A percentile compares a stretch with the other conserved stretches of the same genome.
Conservation (phyloP, 2,329 filamentous ascomycete genomes). For the Aspergillus alliaceus region DNA sequence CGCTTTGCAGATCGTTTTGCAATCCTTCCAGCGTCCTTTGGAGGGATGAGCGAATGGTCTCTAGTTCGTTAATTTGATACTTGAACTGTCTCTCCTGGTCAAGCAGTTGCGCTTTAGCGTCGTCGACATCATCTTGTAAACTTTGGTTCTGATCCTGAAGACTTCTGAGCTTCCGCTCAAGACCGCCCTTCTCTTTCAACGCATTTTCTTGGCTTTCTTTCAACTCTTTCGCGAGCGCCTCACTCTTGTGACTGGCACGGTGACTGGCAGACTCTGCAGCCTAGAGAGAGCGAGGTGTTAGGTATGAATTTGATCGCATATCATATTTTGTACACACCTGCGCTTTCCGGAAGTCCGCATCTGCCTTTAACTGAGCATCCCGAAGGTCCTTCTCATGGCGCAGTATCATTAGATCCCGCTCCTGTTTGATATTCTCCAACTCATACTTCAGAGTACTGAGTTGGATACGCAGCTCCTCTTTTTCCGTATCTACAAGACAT, state of each 20-base stretch:
- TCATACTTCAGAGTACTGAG: constrained; percentile 86
- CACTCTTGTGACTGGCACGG: constrained; percentile 55
- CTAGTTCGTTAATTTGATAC: constrained; percentile 59
- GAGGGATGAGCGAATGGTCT: constrained; percentile 60
- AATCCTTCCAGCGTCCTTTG: constrained; percentile 56
- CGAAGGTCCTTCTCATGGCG: constrained; percentile 82
- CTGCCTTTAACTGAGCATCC: constrained; percentile 75
- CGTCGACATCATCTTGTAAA: constrained; percentile 79
- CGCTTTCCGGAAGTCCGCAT: constrained; percentile 75
- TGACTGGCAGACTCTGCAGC: constrained; percentile 54
- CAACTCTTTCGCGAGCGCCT: constrained; percentile 54
- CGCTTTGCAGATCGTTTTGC: constrained; percentile 55
- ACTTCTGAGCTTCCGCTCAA: constrained; percentile 56
- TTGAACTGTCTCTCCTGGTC: constrained; percentile 66
- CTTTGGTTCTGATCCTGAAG: constrained; percentile 70
- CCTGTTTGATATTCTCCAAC: constrained; percentile 81
- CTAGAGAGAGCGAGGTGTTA: constrained; percentile 23
- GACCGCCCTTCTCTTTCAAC: constrained; percentile 55
- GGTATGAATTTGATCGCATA: background rate
- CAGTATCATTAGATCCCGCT: constrained; percentile 75
- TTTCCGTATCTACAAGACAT: constrained; percentile 41
- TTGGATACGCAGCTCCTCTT: constrained; percentile 84
- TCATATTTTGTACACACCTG: constrained; percentile 41
- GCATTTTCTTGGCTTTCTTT: constrained; percentile 55
- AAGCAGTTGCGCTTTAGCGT: constrained; percentile 73